Base-by-base conservation (phyloP, 148 eudicot species). In the Rhododendron mucronatum region DNA sequence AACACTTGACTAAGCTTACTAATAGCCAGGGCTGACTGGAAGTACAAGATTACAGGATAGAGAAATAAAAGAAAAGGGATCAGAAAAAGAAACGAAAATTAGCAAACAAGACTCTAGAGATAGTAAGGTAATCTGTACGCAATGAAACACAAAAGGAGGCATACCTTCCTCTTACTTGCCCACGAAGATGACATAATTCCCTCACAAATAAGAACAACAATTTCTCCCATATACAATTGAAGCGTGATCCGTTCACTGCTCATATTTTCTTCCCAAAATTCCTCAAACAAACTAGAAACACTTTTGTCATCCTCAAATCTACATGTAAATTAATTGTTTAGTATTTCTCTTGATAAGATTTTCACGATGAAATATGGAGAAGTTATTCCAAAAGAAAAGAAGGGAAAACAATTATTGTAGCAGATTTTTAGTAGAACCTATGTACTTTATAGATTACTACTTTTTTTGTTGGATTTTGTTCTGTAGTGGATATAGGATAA, bases 251-350 rank as follows among this genome's bases (percentile, higher is more conserved):
- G 87, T 90, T 95, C 99, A 82, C 95, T 94, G 91, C 95, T 92
- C 87, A 96, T 95, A 85, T 90, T 96, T 91, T 96, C 98, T 87
- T 95, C 99, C 98, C 99, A 96, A 85, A 96, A 83, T 80, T 96
- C 99, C 86, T 94, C 97, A 86, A 92, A 96, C 78, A 96, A 89
- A 82, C 89, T 88, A 84, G 99, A 91, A 50, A 95, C 92, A 69
- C 87, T 87, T 91, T 96, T 95, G 83, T 96, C 98, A 89, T 96
- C 99, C 89, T 96, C 99, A 93, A 95, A 96, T 89, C 99, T 96
- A 91, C 88, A 92, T 11, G 82, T 57, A n/a, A 81, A 51, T 48
- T 67, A 57, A 84, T 20, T 69, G 18, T 18, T 63, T 61, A 75
- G 67, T 35, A 20, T 78, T 59, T 57, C 65, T n/a, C 55, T 48